Base-by-base conservation (phyloP, 106 monocot genomes). In the Acorus gramineus region DNA sequence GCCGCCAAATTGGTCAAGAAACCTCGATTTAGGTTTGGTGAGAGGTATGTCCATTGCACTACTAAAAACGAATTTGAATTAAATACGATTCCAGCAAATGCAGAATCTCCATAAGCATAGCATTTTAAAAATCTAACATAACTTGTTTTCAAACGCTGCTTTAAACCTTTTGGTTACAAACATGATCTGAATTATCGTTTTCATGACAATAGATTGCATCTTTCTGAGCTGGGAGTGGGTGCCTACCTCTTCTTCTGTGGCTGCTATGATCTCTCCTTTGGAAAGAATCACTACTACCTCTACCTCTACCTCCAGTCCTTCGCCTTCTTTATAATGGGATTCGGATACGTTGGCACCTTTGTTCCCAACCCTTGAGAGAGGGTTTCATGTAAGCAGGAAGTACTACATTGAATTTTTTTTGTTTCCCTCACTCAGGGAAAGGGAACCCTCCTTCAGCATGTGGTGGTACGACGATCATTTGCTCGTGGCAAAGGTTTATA, bases 241-340 rank as follows among this genome's bases (percentile, higher is more conserved):
- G 72, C 65, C 7, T 81, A 69, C 14, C 81, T 81, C 64, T 76
- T 81, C 69, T 81, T 73, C 58, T 81, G 76, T 43, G 81, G 76
- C 7, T 81, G 76, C 56, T 81, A 69, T 44, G 73, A 81, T 65
- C 48, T 73, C n/a, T 63, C 76, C 64, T 77, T 73, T 42, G 81
- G 76, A 46, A 72, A 81, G 43, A 77, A 77, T 55, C 76, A 65
- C 55, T 81, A 76, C 73, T 81, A 46, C 73, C 57, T 81, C 3
- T 81, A 73, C 50, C 81, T 81, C 11, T 81, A 55, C 60, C 68
- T 65, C 60, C 81, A 81, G 62, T 64, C 73, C 6, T 14, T 73
- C 47, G 81, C 81, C 43, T 81, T 81, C 76, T 66, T 81, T 47
- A 47, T 76, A 4, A 69, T 77, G 8, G 81, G 81, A 7, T 60